Evolutionary conservation across 768 basidiomycete genomes (phyloP).

Genomic region (Podaxis mareebaensis): DNA sequence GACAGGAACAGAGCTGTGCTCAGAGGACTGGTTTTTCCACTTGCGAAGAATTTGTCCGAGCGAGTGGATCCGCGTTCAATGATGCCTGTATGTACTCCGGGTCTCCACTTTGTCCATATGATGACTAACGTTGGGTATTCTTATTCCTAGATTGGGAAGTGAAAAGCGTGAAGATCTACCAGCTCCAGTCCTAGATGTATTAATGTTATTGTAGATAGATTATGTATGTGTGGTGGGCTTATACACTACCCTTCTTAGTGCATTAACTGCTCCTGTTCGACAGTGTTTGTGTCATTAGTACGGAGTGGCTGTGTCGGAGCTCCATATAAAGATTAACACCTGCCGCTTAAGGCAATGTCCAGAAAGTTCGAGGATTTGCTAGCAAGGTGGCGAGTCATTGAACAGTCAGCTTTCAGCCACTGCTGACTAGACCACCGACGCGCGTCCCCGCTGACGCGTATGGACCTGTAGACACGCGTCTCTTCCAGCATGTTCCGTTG

Average conservation of each 20-base stretch:
- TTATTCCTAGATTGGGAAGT: slow-evolving; percentile 75
- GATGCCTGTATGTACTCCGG: slow-evolving; percentile 70
- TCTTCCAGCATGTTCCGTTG: neutral
- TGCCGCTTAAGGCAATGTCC: slow-evolving; percentile 12
- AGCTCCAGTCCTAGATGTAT: slow-evolving; percentile 25
- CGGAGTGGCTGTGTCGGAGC: neutral
- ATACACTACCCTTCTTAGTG: neutral
- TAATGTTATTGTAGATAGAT: neutral
- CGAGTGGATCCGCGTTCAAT: slow-evolving; percentile 65
- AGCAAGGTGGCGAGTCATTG: neutral
- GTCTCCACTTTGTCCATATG: neutral
- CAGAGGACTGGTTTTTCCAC: slow-evolving; percentile 78
- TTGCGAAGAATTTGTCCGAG: slow-evolving; percentile 76
- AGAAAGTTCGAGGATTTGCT: slow-evolving; percentile 6
- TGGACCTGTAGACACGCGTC: neutral
- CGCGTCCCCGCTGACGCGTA: slow-evolving; percentile 15
- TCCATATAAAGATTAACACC: neutral
- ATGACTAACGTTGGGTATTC: slow-evolving; percentile 5
- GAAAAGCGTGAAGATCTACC: slow-evolving; percentile 72
- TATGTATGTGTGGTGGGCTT: neutral
- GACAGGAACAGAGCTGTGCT: slow-evolving; percentile 86
- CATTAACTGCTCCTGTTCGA: neutral
- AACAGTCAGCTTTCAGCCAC: neutral
- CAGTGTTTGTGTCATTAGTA: neutral
- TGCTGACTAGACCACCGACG: slow-evolving; percentile 10